Base-by-base conservation (phyloP, 2,329 filamentous ascomycete species). In the Geosmithia putterillii region DNA sequence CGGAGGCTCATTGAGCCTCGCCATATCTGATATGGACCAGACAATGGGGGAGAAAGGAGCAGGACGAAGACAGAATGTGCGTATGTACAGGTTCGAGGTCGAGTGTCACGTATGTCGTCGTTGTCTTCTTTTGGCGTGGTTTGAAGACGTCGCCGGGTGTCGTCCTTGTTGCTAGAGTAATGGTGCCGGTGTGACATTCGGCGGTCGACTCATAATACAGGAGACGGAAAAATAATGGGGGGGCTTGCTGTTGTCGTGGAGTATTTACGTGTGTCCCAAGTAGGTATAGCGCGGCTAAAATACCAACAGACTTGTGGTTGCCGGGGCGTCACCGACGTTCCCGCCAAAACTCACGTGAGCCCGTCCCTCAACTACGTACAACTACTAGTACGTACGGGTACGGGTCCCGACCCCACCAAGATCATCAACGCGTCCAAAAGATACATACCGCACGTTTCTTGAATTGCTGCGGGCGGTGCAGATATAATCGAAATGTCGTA, bases 1-100 rank as follows among this genome's bases (percentile, higher is more conserved):
- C 49, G 76, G 72, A 57, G 76, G 74, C 70, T 88, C 84, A 66
- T 89, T 89, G 52, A 90, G 73, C 66, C 84, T 76, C 65, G 85
- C 85, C 85, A 90, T 90, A 54, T 62, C 59, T 67, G 69, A 46
- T 43, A 43, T 7, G 28, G 28, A 7, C 28, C 5, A 32, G 28
- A 12, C 28, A 9, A 32, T 9, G 28, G 15, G 28, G 28, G 10
- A 12, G 10, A 12, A 9, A 32, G 28, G 28, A 3, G 15, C 28
- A 12, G 15, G 5, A 32, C 28, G 10, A 14, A 32, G 15, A 32
- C 3, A 4, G 17, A 19, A 12, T 25, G 25, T 21, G n/a, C n/a
- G 36, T 21, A 23, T 28, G n/a, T 20, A 40, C 39, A 41, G 23
- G 36, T 19, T 19, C 3, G 18, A 21, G 36, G 7, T 18, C 7